These are phyloP conservation scores for Castanea sativa DNA, from an alignment of 306 rosid genomes.

Conservation along the genomic window DNA sequence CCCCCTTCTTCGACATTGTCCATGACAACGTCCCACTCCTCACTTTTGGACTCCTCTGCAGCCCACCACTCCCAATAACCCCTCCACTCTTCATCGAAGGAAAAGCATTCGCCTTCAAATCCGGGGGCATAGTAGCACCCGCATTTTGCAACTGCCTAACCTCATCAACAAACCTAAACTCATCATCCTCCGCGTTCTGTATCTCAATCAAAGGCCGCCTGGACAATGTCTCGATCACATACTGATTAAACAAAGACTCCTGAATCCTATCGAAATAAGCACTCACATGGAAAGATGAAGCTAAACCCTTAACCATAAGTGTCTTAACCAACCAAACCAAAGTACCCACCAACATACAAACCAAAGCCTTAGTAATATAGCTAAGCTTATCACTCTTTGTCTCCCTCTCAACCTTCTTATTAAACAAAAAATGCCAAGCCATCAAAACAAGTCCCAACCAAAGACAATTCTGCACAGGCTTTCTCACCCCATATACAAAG, in stretches of 20 bases:
- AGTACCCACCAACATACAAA: constrained; percentile 68
- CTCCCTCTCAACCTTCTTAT: constrained; percentile 58
- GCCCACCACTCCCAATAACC: constrained; percentile 40
- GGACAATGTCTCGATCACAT: constrained; percentile 72
- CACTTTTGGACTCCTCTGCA: constrained; percentile 27
- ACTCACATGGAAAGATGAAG: constrained; percentile 81
- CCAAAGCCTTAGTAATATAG: constrained; percentile 51
- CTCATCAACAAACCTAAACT: constrained; percentile 67
- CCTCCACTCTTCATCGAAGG: constrained; percentile 35
- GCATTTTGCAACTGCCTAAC: constrained; percentile 74
- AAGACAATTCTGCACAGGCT: constrained; percentile 68
- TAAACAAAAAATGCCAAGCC: constrained; percentile 72
- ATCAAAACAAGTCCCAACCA: constrained; percentile 83
- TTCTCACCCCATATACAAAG: constrained; percentile 76
- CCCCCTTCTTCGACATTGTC: constrained; percentile 38
- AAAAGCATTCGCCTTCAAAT: constrained; percentile 49
- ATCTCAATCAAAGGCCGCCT: constrained; percentile 74
- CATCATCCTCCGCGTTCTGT: constrained; percentile 61
- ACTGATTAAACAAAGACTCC: constrained; percentile 75
- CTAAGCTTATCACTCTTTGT: constrained; percentile 28
- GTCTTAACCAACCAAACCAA: constrained; percentile 75
- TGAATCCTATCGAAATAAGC: constrained; percentile 86
- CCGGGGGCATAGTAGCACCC: constrained; percentile 47
- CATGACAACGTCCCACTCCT: constrained; percentile 41
- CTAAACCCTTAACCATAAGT: constrained; percentile 67